Base-by-base conservation (phyloP, 2,329 filamentous ascomycete species). In the Aspergillus spinulosporus region DNA sequence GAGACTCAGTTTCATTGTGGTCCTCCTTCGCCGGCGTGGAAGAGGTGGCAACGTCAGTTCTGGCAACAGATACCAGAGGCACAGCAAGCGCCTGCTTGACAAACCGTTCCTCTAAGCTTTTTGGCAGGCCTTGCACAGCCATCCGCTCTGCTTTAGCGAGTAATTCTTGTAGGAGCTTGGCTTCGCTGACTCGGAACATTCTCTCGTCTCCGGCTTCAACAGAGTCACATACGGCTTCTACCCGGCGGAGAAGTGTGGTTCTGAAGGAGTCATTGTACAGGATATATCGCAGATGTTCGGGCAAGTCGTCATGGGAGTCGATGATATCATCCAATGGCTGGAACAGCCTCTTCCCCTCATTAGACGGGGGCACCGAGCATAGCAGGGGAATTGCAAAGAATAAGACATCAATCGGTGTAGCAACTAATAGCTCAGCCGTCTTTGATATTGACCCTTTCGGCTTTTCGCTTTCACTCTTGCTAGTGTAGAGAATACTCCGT, bases 41-140 rank as follows among this genome's bases (percentile, higher is more conserved):
- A 6, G 44, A 39, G 54, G 64, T 62, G 52, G 62, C 48, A 37
- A 67, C 70, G 39, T 84, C 78, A 54, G 86, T 82, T 46, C 84
- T 80, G 66, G 82, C 87, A 40, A 92, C 79, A 32, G 84, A 84
- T 64, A 90, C 77, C 43, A 96, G 78, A 0, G 94, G 93, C 4
- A 86, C 83, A 64, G 94, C 89, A 4, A 99, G 78, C 2, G 83
- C 83, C 66, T 88, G 88, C 50, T 81, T 83, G 7, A 99, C 85
- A 64, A 96, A 95, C 42, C 84, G 87, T 46, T 94, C 89, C 69
- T 97, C 93, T 80, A 99, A 83, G 64, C 88, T 96, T 5, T 78
- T 75, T 1, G 94, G 92, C 7, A 97, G 75, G 0, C 86, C 84
- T 1, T 75, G 77, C 3, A 76, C 73, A n/a, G 81, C 79, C 80